Conservation (phyloP, 768 basidiomycete genomes). For the Podaxis sp. region DNA sequence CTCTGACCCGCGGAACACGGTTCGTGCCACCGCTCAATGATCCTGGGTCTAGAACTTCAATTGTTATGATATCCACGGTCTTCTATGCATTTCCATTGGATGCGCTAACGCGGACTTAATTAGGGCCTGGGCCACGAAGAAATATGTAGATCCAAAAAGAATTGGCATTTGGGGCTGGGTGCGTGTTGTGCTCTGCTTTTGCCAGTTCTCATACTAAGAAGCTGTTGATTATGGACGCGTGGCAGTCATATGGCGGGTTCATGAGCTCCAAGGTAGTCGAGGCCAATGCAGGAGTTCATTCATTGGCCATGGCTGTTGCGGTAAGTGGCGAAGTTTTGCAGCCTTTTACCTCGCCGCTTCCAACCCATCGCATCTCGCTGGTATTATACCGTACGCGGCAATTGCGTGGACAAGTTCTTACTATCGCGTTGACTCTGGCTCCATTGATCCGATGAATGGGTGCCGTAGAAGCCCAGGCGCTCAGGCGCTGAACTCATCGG, state of each 20-base stretch:
- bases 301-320: conserved; percentile 87
- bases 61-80: not conserved
- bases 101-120: not conserved
- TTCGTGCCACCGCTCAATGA: not conserved
- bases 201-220: conserved; percentile 4
- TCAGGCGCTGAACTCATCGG: not conserved
- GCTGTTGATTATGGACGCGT: not conserved
- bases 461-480: not conserved
- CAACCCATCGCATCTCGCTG: no score
- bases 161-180: conserved; percentile 99
- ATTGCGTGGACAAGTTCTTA: not conserved
- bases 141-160: conserved; percentile 83
- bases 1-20: not conserved
- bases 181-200: conserved; percentile 25
- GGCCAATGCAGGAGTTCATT: conserved; percentile 85
- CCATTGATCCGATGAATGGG: not conserved
- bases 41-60: not conserved
- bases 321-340: conserved; percentile 40
- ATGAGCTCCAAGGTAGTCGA: conserved; percentile 94
- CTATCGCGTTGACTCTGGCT: not conserved
- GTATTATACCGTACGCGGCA: not conserved
- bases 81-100: not conserved
- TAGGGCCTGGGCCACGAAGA: conserved; percentile 81
- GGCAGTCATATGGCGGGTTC: conserved; percentile 92
- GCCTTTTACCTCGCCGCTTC: not conserved